Evolutionary conservation across 176 grass and related monocot genomes (phyloP), one percentile per base, ranked within the genome.

Genomic region (Cenchrus fungigraminus): DNA sequence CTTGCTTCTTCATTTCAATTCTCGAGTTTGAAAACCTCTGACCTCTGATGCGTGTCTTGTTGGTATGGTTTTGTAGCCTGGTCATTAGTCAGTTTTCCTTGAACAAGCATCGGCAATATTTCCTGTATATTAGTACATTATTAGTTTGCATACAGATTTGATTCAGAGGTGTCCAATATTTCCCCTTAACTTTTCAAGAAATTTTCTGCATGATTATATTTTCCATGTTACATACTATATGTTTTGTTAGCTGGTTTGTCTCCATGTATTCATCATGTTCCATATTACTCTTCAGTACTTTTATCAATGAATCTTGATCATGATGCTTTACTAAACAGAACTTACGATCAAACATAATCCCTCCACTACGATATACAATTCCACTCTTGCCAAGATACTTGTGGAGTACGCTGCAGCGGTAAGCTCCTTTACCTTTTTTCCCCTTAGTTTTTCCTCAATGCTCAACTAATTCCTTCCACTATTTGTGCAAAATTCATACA

Each of bases 391-490:
- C 45, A 71, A 87, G 77, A 98, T 86, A 68, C 86, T 98, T 17
- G 96, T 91, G 88, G 93, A 98, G 76, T 98, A 98, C 78, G 87
- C 91, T 86, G 85, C 93, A 79, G 96, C 96, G 65, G 96, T 98
- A 93, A 81, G 91, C 89, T 63, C 58, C 56, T 69, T 65, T 44
- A 51, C 32, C 78, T 40, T 65, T 82, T 55, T 55, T 20, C 22
- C 13, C 16, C n/a, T 8, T 66, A 19, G 2, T 49, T 55, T 7
- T 85, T 53, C 71, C 12, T 81, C 42, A 79, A 71, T 63, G 46
- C 68, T 61, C 16, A 9, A 66, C 10, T 54, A 9, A 65, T 15
- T 54, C 1, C 42, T 66, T 80, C 13, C 83, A n/a, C 5, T 84
- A 22, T 34, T 6, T 76, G 61, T 16, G 1, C 13, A 42, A 31